A percentile compares a stretch with the other conserved stretches of the same genome.
phyloP scores from a whole-genome alignment of 164 flowering plant genomes.

The Magnolia changhungtana region DNA sequence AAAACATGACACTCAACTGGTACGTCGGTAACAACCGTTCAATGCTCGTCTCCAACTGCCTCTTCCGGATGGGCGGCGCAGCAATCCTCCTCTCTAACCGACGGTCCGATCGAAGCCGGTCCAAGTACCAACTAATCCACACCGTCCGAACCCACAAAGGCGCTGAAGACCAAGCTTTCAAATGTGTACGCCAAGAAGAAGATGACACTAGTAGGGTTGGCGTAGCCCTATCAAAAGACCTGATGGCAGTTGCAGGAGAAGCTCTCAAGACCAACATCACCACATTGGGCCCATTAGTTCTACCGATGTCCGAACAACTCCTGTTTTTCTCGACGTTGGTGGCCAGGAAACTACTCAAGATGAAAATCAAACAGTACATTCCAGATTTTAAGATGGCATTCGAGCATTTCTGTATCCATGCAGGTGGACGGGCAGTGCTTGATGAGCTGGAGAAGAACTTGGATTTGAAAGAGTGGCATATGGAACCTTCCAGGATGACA shows the following conservation, averaged over 20 bases:
- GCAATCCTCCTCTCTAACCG: conserved; percentile 79
- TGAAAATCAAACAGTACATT: conserved; percentile 64
- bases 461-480: conserved; percentile 59
- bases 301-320: conserved; percentile 81
- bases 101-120: conserved; percentile 50
- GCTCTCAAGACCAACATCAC: conserved; percentile 78
- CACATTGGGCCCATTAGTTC: conserved; percentile 71
- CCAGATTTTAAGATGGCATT: conserved; percentile 85
- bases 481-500: conserved; percentile 93
- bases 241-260: conserved; percentile 81
- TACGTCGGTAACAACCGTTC: conserved; percentile 81
- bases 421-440: conserved; percentile 76
- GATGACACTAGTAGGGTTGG: conserved; percentile 49
- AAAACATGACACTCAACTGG: conserved; percentile 83
- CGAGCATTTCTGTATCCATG: conserved; percentile 84
- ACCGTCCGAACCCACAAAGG: conserved; percentile 83
- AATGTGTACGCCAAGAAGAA: conserved; percentile 67
- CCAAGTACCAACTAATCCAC: conserved; percentile 79
- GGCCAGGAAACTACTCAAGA: conserved; percentile 40
- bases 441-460: conserved; percentile 85
- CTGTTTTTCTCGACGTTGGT: conserved; percentile 55
- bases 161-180: conserved; percentile 52
- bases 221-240: conserved; percentile 66
- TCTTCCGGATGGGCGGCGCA: conserved; percentile 89
- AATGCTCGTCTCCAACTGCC: conserved; percentile 81